Conservation (phyloP, 257 asterid species). For the Nicotiana undulata region DNA sequence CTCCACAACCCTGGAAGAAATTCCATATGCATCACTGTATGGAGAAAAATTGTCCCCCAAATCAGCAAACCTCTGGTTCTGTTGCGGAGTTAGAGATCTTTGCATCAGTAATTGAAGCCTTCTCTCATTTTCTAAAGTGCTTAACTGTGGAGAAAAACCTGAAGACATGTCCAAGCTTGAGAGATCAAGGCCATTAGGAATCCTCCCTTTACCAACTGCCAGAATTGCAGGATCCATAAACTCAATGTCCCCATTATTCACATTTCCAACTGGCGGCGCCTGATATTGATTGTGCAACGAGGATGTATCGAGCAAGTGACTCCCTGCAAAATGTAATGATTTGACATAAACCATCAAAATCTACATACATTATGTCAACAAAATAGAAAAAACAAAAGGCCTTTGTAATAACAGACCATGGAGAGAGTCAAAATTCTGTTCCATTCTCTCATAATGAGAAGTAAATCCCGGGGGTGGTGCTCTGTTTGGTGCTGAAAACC, state of each 20-base stretch:
- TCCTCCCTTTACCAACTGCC: slow-evolving; percentile 90
- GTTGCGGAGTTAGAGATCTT: slow-evolving; percentile 56
- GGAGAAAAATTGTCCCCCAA: slow-evolving; percentile 37
- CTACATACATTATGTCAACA: not conserved
- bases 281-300: slow-evolving; percentile 56
- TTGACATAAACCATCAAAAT: not conserved
- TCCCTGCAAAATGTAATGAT: slow-evolving; percentile 42
- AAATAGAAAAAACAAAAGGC: not conserved
- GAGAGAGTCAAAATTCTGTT: slow-evolving; percentile 38
- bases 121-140: slow-evolving; percentile 47
- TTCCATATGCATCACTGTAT: slow-evolving; percentile 48
- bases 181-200: slow-evolving; percentile 47
- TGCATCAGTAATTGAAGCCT: slow-evolving; percentile 58
- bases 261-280: slow-evolving; percentile 34
- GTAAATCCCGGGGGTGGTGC: slow-evolving; percentile 90
- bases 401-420: slow-evolving; percentile 38
- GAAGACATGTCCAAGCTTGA: slow-evolving; percentile 51
- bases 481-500: slow-evolving; percentile 64
- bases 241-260: slow-evolving; percentile 61
- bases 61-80: slow-evolving; percentile 54
- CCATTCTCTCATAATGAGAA: slow-evolving; percentile 53
- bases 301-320: slow-evolving; percentile 39
- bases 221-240: slow-evolving; percentile 96
- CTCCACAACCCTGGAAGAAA: slow-evolving; percentile 57
- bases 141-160: slow-evolving; percentile 47